Conservation (phyloP, 371 early-diverging fungal species). For the Rhizopus sp. region DNA sequence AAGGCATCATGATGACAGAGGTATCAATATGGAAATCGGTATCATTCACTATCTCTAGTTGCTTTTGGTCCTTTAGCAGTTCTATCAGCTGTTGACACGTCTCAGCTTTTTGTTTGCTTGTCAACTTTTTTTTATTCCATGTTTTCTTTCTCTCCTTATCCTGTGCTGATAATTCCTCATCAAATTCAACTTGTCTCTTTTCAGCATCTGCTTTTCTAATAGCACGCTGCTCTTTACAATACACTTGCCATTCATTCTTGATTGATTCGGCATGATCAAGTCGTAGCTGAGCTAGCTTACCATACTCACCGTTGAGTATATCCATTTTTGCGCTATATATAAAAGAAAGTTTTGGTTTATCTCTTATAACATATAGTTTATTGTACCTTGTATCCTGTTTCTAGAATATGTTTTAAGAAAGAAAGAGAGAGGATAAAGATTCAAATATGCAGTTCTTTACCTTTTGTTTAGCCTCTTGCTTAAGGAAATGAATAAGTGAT, state of each 20-base stretch:
- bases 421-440: no score
- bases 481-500: background rate
- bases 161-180: constrained; percentile 13
- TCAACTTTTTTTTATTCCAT: constrained; percentile 3
- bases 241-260: constrained; percentile 15
- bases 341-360: background rate
- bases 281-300: constrained; percentile 16
- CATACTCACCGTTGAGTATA: constrained; percentile 16
- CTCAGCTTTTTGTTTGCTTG: background rate
- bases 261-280: constrained; percentile 13
- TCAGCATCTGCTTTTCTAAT: constrained; percentile 16
- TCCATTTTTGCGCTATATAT: constrained; percentile 2
- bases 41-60: constrained; percentile 1
- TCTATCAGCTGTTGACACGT: constrained; percentile 1
- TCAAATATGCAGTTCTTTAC: background rate
- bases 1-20: constrained; percentile 8
- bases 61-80: background rate
- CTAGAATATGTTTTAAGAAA: background rate
- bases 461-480: constrained; percentile 2
- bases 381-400: background rate
- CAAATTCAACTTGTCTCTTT: constrained; percentile 22
- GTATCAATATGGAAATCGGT: constrained; percentile 1
- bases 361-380: background rate
- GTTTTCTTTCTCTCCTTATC: constrained; percentile 7
- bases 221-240: constrained; percentile 11